Base-by-base conservation (phyloP, 805 yeast genomes). In the Citeromyces matritensis region DNA sequence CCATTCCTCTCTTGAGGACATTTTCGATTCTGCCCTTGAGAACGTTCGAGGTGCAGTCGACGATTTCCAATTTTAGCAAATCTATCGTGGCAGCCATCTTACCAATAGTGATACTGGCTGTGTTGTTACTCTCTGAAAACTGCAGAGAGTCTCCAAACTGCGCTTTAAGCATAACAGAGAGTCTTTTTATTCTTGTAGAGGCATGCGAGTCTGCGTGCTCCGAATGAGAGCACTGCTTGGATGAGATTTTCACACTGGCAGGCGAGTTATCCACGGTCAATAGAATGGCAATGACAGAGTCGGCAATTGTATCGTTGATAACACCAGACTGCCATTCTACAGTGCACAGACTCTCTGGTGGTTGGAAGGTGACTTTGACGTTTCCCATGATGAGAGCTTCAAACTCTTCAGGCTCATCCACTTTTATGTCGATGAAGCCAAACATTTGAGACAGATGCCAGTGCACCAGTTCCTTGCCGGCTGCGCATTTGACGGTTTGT, bases 371-470 rank as follows among this genome's bases (percentile, higher is more conserved):
- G 42, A 66, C 63, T 37, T 49, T 65, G 24, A 80, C 65, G 25
- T 67, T 69, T 36, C 70, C 72, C 85, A 80, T 76, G n/a, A 80
- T 62, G 35, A 53, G 61, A 24, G 73, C 54, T 14, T 64, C 64
- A 36, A 65, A 58, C 37, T 59, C 68, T 13, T 69, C 60, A 1
- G 41, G 42, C 10, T 69, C 74, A 40, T 75, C 84, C 32, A 60
- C 61, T 3, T 73, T 34, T 2, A 82, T 67, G 29, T 76, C 73
- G 4, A 85, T 68, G 44, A 64, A 69, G 2, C 96, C 97, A 63
- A 88, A 91, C 98, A 91, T 91, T 48, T 86, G 97, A 36, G 77
- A 71, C 35, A 91, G 65, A 48, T 91, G 97, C 85, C 93, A 91
- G 37, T 69, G 66, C 37, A 91, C 71, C 35, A 91, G 60, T 29